Base-by-base conservation (phyloP, 257 asterid species). In the Salvia hispanica region DNA sequence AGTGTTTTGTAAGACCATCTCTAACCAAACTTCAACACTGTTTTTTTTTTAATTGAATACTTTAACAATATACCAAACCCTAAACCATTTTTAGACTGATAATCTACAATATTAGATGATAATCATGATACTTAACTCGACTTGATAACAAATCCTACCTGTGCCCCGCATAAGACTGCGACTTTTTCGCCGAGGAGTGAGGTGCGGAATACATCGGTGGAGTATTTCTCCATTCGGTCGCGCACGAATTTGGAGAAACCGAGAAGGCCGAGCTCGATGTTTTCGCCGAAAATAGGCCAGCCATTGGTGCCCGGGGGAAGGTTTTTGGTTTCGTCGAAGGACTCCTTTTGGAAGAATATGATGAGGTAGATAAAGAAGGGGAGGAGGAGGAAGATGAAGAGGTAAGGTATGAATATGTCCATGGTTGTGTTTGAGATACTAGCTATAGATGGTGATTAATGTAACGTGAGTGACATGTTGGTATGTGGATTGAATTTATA, bases 201-300 rank as follows among this genome's bases (percentile, higher is more conserved):
- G n/a, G 86, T 86, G 64, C 7, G 67, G 67, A 86, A 86, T 0
- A 86, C 83, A 0, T 80, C 75, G 0, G 80, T 77, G 0, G 92
- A 86, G 85, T 75, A 72, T 47, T 81, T 83, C 1, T 75, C 58
- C 90, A 84, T 82, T 44, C 88, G 73, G n/a, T 76, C 72, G 54
- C 79, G 69, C 33, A 85, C 66, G 12, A 86, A 84, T 21, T 78
- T 82, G n/a, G 77, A 79, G 3, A 82, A 83, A 33, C 85, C 90
- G 13, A 62, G 70, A 3, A 82, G 4, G 28, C 78, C 77, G 39
- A 78, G 80, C 43, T 77, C 75, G 71, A 78, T 50, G 57, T 80
- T 87, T 79, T 87, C 95, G 67, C 95, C 95, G 0, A 87, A 34
- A 58, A 85, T 36, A 3, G 89, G 95, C 91, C 86, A 87, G 1